Evolutionary conservation across 768 basidiomycete genomes (phyloP).

Genomic region (Dioszegia crocea): DNA sequence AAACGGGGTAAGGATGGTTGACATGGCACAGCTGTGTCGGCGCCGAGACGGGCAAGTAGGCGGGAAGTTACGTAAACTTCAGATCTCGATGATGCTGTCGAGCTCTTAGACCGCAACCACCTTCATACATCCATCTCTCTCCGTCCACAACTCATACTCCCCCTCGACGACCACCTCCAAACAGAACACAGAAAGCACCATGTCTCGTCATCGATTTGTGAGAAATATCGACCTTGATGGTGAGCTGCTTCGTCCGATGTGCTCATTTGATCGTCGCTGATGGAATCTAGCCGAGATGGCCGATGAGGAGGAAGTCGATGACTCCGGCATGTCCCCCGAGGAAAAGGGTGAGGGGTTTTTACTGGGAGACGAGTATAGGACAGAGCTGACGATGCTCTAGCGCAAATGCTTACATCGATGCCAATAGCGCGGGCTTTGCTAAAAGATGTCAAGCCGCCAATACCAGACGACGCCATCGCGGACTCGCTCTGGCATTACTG

Average conservation of each 20-base stretch:
- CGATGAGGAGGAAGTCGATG: conserved; percentile 66
- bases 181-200: conserved; percentile 43
- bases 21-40: no score
- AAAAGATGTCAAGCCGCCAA: conserved; percentile 61
- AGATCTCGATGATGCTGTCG: background rate
- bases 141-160: background rate
- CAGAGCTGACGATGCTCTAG: conserved; percentile 41
- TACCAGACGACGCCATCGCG: conserved; percentile 70
- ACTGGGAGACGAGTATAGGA: background rate
- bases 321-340: conserved; percentile 66
- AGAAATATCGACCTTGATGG: conserved; percentile 72
- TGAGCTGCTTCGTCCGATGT: conserved; percentile 30
- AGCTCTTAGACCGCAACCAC: background rate
- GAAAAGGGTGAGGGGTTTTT: conserved; percentile 61
- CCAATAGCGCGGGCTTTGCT: conserved; percentile 65
- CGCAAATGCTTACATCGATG: conserved; percentile 65
- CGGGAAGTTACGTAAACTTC: background rate
- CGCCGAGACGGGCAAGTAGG: background rate
- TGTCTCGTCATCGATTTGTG: conserved; percentile 91
- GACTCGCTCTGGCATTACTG: conserved; percentile 81
- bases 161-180: background rate
- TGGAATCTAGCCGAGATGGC: conserved; percentile 68
- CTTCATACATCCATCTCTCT: background rate
- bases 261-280: background rate
- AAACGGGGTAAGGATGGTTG: no score